Evolutionary conservation across 2,329 filamentous ascomycete species (phyloP), one percentile per base, ranked within the genome.

Genomic region (Aspergillus tanneri): DNA sequence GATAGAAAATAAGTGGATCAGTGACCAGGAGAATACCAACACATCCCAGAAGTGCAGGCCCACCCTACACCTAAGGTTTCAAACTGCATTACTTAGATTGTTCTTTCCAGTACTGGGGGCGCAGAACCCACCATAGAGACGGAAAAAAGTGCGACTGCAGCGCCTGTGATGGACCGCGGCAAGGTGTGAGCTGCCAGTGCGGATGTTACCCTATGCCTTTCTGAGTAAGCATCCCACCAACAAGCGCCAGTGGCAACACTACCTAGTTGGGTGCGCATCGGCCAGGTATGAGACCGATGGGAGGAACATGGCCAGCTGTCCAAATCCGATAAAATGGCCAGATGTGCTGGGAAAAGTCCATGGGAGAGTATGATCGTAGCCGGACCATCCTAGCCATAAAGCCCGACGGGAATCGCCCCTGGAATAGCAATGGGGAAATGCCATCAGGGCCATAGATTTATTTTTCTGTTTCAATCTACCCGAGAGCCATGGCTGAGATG

Each of bases 381-480:
- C 85, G 4, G 83, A 80, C 86, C 86, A 89, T 54, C 85, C 85
- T 10, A 23, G 60, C 84, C 85, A 88, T 67, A 89, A 88, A 35
- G 89, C 0, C 84, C 74, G 40, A 76, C 80, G 0, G 72, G 56
- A 1, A 77, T 65, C 22, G 77, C 77, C 3, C 79, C 79, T 2
- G 77, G 53, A 46, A 81, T 79, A 25, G 74, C 72, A 7, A 76
- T 73, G 0, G 77, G 75, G 1, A 82, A 63, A 22, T 78, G 73
- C 79, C 79, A 82, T 62, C 82, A 79, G 79, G 2, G 81, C 66
- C 0, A 78, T 77, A 2, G 77, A 67, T 44, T 75, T 74, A 55
- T 83, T 80, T 70, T 89, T 89, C 47, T 87, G 88, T 58, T 79
- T 78, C 60, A 81, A 78, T 68, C 92, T 92, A 65, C 41, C 28